Conservation (phyloP, 2,329 filamentous ascomycete species). For the Ramularia endophylla region DNA sequence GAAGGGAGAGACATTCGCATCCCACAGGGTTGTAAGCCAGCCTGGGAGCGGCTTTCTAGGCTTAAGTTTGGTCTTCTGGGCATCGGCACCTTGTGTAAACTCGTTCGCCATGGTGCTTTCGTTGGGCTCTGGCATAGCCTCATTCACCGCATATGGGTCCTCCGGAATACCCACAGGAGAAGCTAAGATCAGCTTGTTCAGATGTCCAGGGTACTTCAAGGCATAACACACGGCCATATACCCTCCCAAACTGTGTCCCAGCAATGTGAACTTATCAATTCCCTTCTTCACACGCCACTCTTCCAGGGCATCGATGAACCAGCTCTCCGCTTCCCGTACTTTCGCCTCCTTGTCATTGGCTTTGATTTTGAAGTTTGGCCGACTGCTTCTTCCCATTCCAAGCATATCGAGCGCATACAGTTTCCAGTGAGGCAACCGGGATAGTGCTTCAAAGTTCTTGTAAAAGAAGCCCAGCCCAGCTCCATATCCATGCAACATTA, state of each 20-base stretch:
- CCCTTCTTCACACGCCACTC: slow-evolving; percentile 89
- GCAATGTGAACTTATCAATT: slow-evolving; percentile 85
- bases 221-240: slow-evolving; percentile 95
- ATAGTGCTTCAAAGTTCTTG: slow-evolving; percentile 90
- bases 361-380: slow-evolving; percentile 75
- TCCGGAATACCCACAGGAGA: slow-evolving; percentile 93
- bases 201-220: slow-evolving; percentile 85
- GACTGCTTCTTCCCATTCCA: slow-evolving; percentile 84
- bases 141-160: slow-evolving; percentile 80
- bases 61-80: slow-evolving; percentile 35
- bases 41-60: slow-evolving; percentile 62
- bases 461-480: slow-evolving; percentile 97
- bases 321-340: slow-evolving; percentile 83
- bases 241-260: slow-evolving; percentile 89
- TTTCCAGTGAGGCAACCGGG: slow-evolving; percentile 72
- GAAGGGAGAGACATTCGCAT: slow-evolving; percentile 94
- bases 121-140: slow-evolving; percentile 70
- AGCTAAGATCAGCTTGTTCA: slow-evolving; percentile 94
- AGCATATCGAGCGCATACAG: slow-evolving; percentile 92
- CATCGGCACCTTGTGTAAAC: slow-evolving; percentile 49
- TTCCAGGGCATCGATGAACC: slow-evolving; percentile 93
- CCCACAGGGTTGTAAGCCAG: slow-evolving; percentile 93
- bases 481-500: slow-evolving; percentile 96
- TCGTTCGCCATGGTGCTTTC: slow-evolving; percentile 71
- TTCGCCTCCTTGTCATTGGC: slow-evolving; percentile 75